These are phyloP conservation scores for Lentinula detonsa DNA, from an alignment of 768 basidiomycete species.

Conservation along the genomic window DNA sequence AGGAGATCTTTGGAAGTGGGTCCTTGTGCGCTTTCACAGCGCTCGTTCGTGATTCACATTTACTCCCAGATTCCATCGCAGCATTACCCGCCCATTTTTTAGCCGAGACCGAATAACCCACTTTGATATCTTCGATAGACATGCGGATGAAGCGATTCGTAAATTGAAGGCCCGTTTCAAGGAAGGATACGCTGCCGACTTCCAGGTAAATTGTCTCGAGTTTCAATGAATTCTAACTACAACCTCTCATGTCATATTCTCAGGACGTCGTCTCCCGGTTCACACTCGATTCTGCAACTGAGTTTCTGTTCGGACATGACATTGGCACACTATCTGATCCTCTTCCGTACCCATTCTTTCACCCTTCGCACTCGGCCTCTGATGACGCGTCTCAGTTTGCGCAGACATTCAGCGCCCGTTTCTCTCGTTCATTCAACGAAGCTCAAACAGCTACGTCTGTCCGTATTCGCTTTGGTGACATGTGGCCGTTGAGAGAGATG, in stretches of 20 bases:
- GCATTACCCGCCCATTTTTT: slow-evolving; percentile 43
- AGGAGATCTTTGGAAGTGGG: neutral
- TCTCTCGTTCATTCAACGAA: slow-evolving; percentile 43
- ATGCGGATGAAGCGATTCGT: slow-evolving; percentile 40
- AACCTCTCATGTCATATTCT: neutral
- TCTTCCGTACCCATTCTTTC: slow-evolving; percentile 36
- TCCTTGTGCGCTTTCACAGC: too few relatives aligned
- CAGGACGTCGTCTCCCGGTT: slow-evolving; percentile 51
- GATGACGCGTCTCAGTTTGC: slow-evolving; percentile 16
- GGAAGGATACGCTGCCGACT: slow-evolving; percentile 47
- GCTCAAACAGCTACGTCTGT: slow-evolving; percentile 36
- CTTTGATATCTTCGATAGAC: slow-evolving; percentile 40
- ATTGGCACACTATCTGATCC: slow-evolving; percentile 40
- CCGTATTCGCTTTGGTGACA: slow-evolving; percentile 32
- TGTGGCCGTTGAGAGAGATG: slow-evolving; percentile 51
- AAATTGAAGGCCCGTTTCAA: slow-evolving; percentile 35
- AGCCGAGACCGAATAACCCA: slow-evolving; percentile 25
- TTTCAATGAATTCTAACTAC: neutral
- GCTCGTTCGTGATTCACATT: neutral
- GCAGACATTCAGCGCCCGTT: slow-evolving; percentile 22
- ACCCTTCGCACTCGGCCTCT: slow-evolving; percentile 15
- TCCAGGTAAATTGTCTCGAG: slow-evolving; percentile 35
- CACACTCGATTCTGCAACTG: slow-evolving; percentile 53
- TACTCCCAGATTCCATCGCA: slow-evolving; percentile 33
- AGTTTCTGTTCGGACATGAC: slow-evolving; percentile 49